Conservation (phyloP, 2,329 filamentous ascomycete genomes). For the Xylariales sp. region DNA sequence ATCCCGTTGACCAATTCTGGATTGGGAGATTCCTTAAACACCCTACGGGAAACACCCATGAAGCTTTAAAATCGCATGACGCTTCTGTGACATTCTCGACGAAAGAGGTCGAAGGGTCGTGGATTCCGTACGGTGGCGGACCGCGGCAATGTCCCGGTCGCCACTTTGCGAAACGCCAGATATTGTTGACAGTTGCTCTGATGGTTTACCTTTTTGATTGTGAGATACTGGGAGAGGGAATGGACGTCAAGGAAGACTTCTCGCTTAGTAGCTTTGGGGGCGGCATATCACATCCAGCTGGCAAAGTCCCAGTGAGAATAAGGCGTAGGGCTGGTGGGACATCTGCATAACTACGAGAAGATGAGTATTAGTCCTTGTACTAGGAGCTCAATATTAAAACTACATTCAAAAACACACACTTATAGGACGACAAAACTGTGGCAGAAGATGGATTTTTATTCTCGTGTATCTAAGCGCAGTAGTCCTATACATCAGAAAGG, state of each 20-base stretch:
- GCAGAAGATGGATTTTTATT: no score
- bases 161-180: slow-evolving; percentile 50
- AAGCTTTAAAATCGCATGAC: background rate
- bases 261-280: slow-evolving; percentile 46
- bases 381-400: no score
- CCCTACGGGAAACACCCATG: slow-evolving; percentile 9
- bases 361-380: no score
- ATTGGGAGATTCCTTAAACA: slow-evolving; percentile 43
- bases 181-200: slow-evolving; percentile 41
- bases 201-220: slow-evolving; percentile 44
- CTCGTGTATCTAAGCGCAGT: no score
- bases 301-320: slow-evolving; percentile 42
- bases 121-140: slow-evolving; percentile 49
- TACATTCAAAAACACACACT: no score
- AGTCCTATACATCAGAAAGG: no score
- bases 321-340: slow-evolving; percentile 28
- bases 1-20: slow-evolving; percentile 46
- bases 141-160: slow-evolving; percentile 46
- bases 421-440: no score
- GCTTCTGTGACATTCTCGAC: slow-evolving; percentile 42
- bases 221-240: slow-evolving; percentile 42
- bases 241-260: slow-evolving; percentile 42
- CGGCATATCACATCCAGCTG: slow-evolving; percentile 44
- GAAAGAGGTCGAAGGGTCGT: slow-evolving; percentile 47
- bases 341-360: no score